Percentiles rank a stretch among this genome's conserved stretches.
phyloP scores from a whole-genome alignment of 306 rosid genomes.

The Hippophae tibetana region DNA sequence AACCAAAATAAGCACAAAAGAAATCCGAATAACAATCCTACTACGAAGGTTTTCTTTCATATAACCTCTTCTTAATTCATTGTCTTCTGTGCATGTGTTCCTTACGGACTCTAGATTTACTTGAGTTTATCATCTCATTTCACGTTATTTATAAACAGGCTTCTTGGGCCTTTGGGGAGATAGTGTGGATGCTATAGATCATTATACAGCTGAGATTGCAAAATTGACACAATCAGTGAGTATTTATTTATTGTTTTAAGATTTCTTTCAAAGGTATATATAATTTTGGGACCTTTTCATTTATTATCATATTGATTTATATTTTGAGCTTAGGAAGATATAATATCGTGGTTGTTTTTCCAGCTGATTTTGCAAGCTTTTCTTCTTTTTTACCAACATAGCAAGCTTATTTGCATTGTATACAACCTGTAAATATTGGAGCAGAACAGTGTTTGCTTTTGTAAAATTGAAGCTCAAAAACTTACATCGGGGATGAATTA shows the following conservation, averaged over 20 bases:
- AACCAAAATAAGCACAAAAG: constrained; percentile 51
- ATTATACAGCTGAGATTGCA: constrained; percentile 41
- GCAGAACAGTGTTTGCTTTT: not conserved
- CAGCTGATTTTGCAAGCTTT: constrained; percentile 46
- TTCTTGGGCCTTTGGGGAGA: constrained; percentile 52
- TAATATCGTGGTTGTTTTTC: not conserved
- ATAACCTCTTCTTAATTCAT: not conserved
- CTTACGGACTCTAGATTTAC: constrained; percentile 1
- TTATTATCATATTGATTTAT: no score
- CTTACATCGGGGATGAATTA: no score
- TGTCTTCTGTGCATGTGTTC: not conserved
- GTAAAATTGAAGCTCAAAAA: not conserved
- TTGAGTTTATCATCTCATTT: constrained; percentile 29
- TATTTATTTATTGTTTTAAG: constrained; percentile 1
- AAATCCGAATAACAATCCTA: constrained; percentile 42
- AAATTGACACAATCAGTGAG: constrained; percentile 46
- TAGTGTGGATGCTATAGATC: constrained; percentile 58
- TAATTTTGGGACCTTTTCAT: no score
- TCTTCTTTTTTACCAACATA: constrained; percentile 49
- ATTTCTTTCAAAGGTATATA: no score
- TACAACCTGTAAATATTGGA: constrained; percentile 44
- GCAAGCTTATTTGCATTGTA: constrained; percentile 73
- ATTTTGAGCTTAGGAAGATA: no score
- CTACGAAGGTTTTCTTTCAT: constrained; percentile 45
- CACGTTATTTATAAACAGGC: constrained; percentile 66